Conservation (phyloP, 306 rosid species). For the Corylus avellana region DNA sequence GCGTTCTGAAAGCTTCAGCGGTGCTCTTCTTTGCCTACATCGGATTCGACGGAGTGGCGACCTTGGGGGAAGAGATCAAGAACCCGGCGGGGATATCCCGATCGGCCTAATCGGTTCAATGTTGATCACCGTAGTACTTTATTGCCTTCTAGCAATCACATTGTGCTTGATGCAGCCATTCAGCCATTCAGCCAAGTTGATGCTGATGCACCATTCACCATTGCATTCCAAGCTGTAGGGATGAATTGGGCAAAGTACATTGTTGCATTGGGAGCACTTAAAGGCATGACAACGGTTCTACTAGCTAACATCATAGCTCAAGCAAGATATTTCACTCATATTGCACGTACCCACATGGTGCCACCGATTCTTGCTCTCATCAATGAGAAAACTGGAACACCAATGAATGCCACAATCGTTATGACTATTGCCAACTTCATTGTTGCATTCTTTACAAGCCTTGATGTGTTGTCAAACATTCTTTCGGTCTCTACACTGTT, state of each 20-base stretch:
- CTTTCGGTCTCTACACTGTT: conserved; percentile 37
- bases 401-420: conserved; percentile 27
- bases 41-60: conserved; percentile 31
- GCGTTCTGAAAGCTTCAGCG: conserved; percentile 30
- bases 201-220: conserved; percentile 22
- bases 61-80: conserved; percentile 31
- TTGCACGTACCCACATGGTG: conserved; percentile 35
- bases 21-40: conserved; percentile 29
- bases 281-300: conserved; percentile 31
- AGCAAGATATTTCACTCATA: conserved; percentile 43
- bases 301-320: conserved; percentile 30
- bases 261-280: conserved; percentile 35
- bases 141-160: conserved; percentile 28
- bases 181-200: conserved; percentile 30
- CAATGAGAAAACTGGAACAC: conserved; percentile 29
- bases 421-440: conserved; percentile 39
- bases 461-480: conserved; percentile 31
- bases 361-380: conserved; percentile 34
- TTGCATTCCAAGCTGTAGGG: conserved; percentile 23
- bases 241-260: conserved; percentile 41
- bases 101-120: conserved; percentile 29
- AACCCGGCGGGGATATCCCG: conserved; percentile 29
- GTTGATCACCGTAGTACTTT: not conserved
- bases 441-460: conserved; percentile 40
- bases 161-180: conserved; percentile 28